Percentiles rank a stretch among this genome's conserved stretches.
Conservation (phyloP, 306 rosid genomes). For the Quercus parvula region DNA sequence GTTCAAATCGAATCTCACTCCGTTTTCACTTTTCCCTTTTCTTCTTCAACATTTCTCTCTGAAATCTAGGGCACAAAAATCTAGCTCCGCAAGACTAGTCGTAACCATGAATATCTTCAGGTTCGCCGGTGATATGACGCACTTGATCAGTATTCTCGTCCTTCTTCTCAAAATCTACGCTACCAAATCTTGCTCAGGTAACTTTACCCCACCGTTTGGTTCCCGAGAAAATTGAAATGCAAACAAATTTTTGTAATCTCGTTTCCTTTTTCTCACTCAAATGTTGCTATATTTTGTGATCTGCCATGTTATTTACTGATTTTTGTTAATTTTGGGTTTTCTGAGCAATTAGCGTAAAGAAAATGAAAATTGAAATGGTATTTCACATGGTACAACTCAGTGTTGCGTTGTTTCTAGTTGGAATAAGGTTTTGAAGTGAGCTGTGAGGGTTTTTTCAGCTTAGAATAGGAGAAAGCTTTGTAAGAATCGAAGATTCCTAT, state of each 20-base stretch:
- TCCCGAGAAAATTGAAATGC: not conserved
- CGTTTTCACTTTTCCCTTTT: no score
- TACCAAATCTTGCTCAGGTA: slow-evolving; percentile 95
- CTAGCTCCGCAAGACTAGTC: not conserved
- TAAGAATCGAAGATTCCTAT: not conserved
- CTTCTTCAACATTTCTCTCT: not conserved
- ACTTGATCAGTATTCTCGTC: slow-evolving; percentile 79
- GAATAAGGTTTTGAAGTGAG: not conserved
- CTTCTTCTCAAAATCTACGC: slow-evolving; percentile 96
- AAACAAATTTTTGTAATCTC: no score
- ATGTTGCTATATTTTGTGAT: not conserved
- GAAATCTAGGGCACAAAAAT: slow-evolving; percentile 30
- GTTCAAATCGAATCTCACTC: no score
- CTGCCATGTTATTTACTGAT: not conserved
- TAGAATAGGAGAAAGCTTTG: not conserved
- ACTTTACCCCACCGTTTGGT: not conserved
- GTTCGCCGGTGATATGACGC: slow-evolving; percentile 93
- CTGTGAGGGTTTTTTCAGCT: not conserved
- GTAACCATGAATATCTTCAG: slow-evolving; percentile 85
- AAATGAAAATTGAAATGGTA: not conserved
- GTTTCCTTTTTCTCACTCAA: not conserved
- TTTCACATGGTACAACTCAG: not conserved
- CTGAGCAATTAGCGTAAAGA: not conserved
- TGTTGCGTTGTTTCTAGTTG: not conserved
- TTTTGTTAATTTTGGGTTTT: not conserved